Conservation (phyloP, 495 filamentous ascomycete species). For the Neurospora tetraspora region DNA sequence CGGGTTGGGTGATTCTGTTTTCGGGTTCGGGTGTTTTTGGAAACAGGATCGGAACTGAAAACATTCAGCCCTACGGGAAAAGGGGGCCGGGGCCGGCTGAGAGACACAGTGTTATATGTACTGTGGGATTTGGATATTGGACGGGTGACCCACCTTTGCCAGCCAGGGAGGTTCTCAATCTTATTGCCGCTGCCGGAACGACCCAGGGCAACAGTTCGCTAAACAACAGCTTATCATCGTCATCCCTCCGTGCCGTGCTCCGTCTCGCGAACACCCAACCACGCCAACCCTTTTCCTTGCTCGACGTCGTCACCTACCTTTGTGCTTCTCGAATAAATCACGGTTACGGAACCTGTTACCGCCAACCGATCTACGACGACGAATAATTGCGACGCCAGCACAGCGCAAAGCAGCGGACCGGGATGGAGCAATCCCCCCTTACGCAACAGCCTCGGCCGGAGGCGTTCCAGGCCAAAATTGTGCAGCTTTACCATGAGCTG, state of each 20-base stretch:
- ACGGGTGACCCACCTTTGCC: not conserved
- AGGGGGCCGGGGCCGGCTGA: not conserved
- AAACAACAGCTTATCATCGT: not conserved
- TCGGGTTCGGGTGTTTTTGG: not conserved
- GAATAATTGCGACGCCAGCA: not conserved
- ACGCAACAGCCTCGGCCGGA: constrained; percentile 88
- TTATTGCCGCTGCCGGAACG: not conserved
- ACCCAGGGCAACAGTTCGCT: not conserved
- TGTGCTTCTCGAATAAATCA: not conserved
- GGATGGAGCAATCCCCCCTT: constrained; percentile 85
- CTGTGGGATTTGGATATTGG: not conserved
- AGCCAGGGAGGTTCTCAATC: not conserved
- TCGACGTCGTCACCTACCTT: not conserved
- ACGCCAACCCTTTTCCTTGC: not conserved
- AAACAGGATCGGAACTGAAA: not conserved
- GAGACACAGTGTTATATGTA: not conserved
- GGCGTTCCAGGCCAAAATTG: constrained; percentile 86
- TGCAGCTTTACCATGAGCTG: constrained; percentile 75
- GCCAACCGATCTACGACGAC: not conserved
- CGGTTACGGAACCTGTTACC: not conserved
- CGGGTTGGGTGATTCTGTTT: not conserved
- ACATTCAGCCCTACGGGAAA: not conserved
- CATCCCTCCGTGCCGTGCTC: not conserved
- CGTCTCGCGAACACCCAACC: not conserved
- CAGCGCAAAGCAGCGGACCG: not conserved